Evolutionary conservation across 371 early-diverging fungal species (phyloP).

Genomic region (Mucor plumbeus): DNA sequence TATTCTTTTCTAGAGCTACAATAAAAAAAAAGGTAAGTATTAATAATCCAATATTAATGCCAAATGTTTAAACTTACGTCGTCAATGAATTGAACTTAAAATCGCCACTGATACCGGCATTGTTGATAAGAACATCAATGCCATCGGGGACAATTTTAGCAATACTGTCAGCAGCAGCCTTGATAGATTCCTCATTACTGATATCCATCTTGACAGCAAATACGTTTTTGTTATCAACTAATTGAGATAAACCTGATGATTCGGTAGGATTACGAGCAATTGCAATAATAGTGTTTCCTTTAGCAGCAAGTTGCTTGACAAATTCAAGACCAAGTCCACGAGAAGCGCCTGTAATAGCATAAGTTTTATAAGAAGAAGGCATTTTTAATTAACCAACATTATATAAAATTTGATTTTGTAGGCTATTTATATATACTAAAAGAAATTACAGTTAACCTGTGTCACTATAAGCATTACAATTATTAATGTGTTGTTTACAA

Average conservation of each 20-base stretch:
- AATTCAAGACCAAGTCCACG: slow-evolving; percentile 54
- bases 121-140: slow-evolving; percentile 39
- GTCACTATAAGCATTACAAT: too few species aligned
- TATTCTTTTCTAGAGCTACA: too few species aligned
- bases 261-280: slow-evolving; percentile 38
- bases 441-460: too few species aligned
- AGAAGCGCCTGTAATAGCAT: slow-evolving; percentile 25
- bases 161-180: slow-evolving; percentile 28
- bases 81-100: too few species aligned
- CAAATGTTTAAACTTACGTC: too few species aligned
- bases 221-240: slow-evolving; percentile 35
- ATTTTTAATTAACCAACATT: too few species aligned
- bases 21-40: too few species aligned
- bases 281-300: slow-evolving; percentile 43
- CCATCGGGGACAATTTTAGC: slow-evolving; percentile 27
- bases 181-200: slow-evolving; percentile 27
- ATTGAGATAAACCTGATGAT: slow-evolving; percentile 21
- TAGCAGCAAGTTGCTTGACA: slow-evolving; percentile 38
- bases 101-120: slow-evolving; percentile 33
- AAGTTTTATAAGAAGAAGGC: not conserved
- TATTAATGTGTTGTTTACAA: too few species aligned
- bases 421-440: too few species aligned
- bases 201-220: slow-evolving; percentile 38
- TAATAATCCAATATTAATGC: too few species aligned
- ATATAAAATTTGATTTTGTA: too few species aligned